A percentile compares a stretch with the other conserved stretches of the same genome.
phyloP scores from a whole-genome alignment of 305 asterid genomes.

The Striga hermonthica region DNA sequence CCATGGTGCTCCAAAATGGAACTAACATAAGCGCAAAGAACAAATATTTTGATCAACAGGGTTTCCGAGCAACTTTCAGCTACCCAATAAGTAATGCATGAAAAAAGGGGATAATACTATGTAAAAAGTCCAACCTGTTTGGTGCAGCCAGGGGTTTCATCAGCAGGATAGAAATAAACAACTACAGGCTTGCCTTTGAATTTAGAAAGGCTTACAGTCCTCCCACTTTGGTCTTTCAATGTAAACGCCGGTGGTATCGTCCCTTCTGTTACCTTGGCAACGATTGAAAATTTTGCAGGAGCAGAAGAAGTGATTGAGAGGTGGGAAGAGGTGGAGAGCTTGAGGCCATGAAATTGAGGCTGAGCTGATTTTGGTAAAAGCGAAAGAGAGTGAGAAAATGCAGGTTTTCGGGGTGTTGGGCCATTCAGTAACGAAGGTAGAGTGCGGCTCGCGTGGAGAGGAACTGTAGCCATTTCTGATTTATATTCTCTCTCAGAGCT shows the following conservation, averaged over 20 bases:
- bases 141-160: slow-evolving; percentile 94
- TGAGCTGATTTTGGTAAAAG: slow-evolving; percentile 50
- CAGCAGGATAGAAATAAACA: slow-evolving; percentile 94
- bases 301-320: slow-evolving; percentile 44
- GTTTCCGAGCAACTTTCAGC: not conserved
- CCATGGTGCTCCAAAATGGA: not conserved
- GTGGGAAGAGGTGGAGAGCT: slow-evolving; percentile 40
- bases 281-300: slow-evolving; percentile 39
- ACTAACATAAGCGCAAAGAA: not conserved
- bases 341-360: slow-evolving; percentile 66
- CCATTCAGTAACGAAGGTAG: slow-evolving; percentile 49
- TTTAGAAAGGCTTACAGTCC: slow-evolving; percentile 65
- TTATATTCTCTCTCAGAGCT: too few relatives aligned
- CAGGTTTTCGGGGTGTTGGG: slow-evolving; percentile 42
- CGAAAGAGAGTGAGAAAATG: slow-evolving; percentile 39
- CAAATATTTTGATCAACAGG: not conserved
- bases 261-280: slow-evolving; percentile 85
- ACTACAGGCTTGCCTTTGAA: slow-evolving; percentile 85
- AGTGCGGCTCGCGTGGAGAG: slow-evolving; percentile 40
- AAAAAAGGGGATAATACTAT: slow-evolving; percentile 8
- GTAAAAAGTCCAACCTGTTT: slow-evolving; percentile 51
- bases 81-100: not conserved
- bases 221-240: slow-evolving; percentile 87
- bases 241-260: slow-evolving; percentile 65
- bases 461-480: slow-evolving; percentile 55